A percentile compares a stretch with the other conserved stretches of the same genome.
Evolutionary conservation across 78 protist species (phyloP).

Genomic region (Speleostelium caveatum): DNA sequence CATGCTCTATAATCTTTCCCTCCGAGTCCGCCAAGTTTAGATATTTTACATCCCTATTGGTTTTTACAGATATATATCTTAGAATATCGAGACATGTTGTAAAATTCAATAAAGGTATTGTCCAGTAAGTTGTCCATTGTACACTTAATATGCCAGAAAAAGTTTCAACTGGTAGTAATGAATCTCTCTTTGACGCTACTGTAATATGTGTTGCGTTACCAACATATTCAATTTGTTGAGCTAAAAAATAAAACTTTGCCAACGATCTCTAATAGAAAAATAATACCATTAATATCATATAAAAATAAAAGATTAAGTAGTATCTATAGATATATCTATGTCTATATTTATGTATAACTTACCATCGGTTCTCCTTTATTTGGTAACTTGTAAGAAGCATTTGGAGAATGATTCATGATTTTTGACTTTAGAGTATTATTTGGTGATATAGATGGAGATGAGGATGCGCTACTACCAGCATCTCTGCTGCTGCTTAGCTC

Average conservation of each 20-base stretch:
- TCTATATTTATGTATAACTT: no score
- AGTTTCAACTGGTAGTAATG: constrained; percentile 47
- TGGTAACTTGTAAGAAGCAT: no score
- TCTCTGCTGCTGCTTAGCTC: no score
- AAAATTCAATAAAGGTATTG: constrained; percentile 15
- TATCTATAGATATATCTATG: no score
- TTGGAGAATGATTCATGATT: no score
- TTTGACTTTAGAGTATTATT: no score
- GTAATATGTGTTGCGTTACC: constrained; percentile 5
- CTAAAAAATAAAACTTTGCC: constrained; percentile 67
- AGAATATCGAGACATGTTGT: constrained; percentile 51
- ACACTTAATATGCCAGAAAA: constrained; percentile 32
- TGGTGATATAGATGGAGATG: no score
- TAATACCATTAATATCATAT: not conserved
- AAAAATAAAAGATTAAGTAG: no score
- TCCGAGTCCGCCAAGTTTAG: constrained; percentile 56
- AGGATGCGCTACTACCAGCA: no score
- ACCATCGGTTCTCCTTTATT: no score
- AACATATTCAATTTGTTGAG: constrained; percentile 73
- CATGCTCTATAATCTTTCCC: constrained; percentile 60
- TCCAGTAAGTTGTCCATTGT: constrained; percentile 74
- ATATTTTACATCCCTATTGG: constrained; percentile 21
- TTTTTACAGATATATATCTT: constrained; percentile 59
- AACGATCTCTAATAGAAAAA: constrained; percentile 29
- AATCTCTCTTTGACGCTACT: not conserved